Evolutionary conservation across 2,329 filamentous ascomycete species (phyloP).

Genomic region (Furcasterigmium sp.): DNA sequence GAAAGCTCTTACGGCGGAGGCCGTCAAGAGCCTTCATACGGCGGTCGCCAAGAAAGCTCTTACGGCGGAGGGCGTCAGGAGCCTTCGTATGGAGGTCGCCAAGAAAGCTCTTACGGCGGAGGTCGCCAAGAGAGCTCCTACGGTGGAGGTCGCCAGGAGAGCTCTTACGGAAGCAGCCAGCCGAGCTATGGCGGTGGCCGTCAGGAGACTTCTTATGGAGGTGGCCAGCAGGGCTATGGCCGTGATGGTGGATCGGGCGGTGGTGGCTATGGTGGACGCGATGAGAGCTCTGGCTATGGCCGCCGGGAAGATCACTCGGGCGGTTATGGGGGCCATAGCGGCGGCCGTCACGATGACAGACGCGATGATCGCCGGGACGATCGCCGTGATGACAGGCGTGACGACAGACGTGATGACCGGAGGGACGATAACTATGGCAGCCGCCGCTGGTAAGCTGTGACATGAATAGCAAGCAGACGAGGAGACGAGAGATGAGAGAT

Average conservation of each 20-base stretch:
- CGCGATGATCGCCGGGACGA: conserved; percentile 13
- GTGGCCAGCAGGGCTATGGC: conserved; percentile 12
- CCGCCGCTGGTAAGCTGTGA: not conserved
- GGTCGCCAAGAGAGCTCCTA: not conserved
- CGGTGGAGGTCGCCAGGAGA: conserved; percentile 14
- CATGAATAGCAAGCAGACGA: not conserved
- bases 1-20: not conserved
- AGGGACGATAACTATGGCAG: not conserved
- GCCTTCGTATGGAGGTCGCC: not conserved
- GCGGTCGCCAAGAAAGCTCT: conserved; percentile 9
- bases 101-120: conserved; percentile 10
- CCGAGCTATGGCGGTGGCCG: conserved; percentile 13
- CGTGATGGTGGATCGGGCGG: conserved; percentile 10
- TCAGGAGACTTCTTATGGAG: conserved; percentile 12
- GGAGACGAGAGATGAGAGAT: not conserved
- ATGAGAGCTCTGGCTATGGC: conserved; percentile 13
- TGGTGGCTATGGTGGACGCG: conserved; percentile 17
- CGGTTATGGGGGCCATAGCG: conserved; percentile 3
- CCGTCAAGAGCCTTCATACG: conserved; percentile 7
- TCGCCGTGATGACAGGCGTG: not conserved
- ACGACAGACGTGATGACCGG: not conserved
- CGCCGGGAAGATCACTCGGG: not conserved
- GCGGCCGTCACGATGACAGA: not conserved
- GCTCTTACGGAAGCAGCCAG: not conserved
- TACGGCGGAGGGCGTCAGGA: conserved; percentile 1